Conservation (phyloP, 495 filamentous ascomycete genomes). For the Lichenothelia convexa region DNA sequence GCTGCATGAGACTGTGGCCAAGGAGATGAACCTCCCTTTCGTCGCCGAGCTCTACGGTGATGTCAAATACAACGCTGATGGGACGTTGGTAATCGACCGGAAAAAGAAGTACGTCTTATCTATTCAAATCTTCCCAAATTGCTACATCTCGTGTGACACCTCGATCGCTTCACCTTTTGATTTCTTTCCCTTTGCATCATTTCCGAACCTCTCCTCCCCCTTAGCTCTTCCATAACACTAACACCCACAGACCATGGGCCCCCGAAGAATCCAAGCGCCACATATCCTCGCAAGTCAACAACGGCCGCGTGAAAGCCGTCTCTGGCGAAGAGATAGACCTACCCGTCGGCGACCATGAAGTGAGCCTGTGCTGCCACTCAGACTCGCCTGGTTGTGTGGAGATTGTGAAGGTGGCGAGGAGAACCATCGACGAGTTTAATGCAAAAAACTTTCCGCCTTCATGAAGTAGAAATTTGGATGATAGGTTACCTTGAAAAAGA, state of each 20-base stretch:
- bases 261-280: slow-evolving; percentile 26
- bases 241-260: slow-evolving; percentile 24
- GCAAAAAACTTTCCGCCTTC: slow-evolving; percentile 5
- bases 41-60: slow-evolving; percentile 39
- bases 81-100: slow-evolving; percentile 33
- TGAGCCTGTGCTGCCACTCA: slow-evolving; percentile 37
- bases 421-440: slow-evolving; percentile 19
- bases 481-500: no score
- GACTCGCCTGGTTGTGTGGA: slow-evolving; percentile 33
- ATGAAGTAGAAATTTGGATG: no score
- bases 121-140: no score
- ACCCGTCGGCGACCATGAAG: slow-evolving; percentile 27
- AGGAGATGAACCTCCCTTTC: slow-evolving; percentile 35
- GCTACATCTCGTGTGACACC: neutral
- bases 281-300: slow-evolving; percentile 28
- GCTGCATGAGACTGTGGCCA: slow-evolving; percentile 32
- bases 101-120: slow-evolving; percentile 27
- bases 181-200: no score
- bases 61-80: slow-evolving; percentile 35
- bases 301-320: slow-evolving; percentile 25
- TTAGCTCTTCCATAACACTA: neutral
- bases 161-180: neutral
- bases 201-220: no score
- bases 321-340: slow-evolving; percentile 28
- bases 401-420: slow-evolving; percentile 30